phyloP scores from a whole-genome alignment of 352 stramenopile species.

The Hyphochytrium catenoides region DNA sequence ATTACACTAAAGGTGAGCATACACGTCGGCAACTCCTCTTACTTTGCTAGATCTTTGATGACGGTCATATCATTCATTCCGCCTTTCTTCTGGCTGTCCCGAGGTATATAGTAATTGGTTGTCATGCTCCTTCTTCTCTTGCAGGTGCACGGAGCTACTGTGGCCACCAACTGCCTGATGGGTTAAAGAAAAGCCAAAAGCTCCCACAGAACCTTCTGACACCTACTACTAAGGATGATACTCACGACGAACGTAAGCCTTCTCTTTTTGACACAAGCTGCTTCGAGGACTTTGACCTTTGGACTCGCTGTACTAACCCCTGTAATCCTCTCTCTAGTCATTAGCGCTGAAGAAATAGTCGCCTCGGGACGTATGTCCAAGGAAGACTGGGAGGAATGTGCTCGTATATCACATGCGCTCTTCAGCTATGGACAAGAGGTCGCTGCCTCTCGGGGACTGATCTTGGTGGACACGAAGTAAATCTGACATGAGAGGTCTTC shows the following conservation, averaged over 20 bases:
- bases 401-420: conserved; percentile 68
- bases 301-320: no score
- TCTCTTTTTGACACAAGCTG: no score
- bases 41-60: no score
- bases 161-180: conserved; percentile 76
- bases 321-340: no score
- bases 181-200: conserved; percentile 91
- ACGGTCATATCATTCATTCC: no score
- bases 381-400: conserved; percentile 86
- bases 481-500: conserved; percentile 34
- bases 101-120: no score
- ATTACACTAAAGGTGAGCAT: conserved; percentile 89
- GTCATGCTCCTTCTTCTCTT: no score
- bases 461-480: conserved; percentile 98
- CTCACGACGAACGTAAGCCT: no score
- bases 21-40: no score
- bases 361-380: conserved; percentile 80
- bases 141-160: conserved; percentile 87
- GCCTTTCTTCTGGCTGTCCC: no score
- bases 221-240: no score
- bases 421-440: conserved; percentile 75
- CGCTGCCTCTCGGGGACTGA: conserved; percentile 71
- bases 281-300: no score
- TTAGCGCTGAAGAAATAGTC: conserved; percentile 79
- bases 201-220: conserved; percentile 82